A percentile compares a stretch with the other conserved stretches of the same genome.
Conservation (phyloP, 306 rosid genomes). For the Corylus avellana region DNA sequence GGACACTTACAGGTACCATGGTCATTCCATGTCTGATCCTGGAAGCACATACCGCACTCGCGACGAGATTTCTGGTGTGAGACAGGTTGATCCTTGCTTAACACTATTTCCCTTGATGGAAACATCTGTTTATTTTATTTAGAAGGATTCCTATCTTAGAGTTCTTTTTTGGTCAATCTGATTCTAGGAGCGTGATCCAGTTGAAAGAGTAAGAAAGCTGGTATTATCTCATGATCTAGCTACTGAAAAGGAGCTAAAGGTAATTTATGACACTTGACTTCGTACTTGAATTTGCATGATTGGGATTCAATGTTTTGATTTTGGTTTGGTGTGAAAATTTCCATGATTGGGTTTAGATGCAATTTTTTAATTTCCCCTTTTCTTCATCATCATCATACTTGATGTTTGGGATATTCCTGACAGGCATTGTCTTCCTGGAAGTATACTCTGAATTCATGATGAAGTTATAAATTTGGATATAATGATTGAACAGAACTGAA, state of each 20-base stretch:
- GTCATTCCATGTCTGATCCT: conserved; percentile 99
- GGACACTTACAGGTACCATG: conserved; percentile 99
- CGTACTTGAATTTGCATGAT: conserved; percentile 13
- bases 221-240: conserved; percentile 69
- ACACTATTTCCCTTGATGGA: neutral
- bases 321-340: conserved; percentile 1
- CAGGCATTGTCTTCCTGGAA: neutral
- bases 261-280: conserved; percentile 26
- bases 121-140: neutral
- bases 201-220: conserved; percentile 91
- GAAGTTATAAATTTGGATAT: neutral
- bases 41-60: conserved; percentile 99
- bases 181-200: conserved; percentile 91
- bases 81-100: conserved; percentile 64
- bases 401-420: conserved; percentile 5
- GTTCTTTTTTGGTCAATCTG: conserved; percentile 12
- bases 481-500: conserved; percentile 14
- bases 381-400: neutral
- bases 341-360: neutral
- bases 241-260: conserved; percentile 91
- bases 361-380: neutral
- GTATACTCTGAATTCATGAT: neutral
- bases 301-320: conserved; percentile 1
- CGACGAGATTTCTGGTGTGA: conserved; percentile 92
- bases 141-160: conserved; percentile 4